Percentiles rank a stretch among this genome's conserved stretches.
Conservation (phyloP, 2,329 filamentous ascomycete species). For the Conoideocrella luteorostrata region DNA sequence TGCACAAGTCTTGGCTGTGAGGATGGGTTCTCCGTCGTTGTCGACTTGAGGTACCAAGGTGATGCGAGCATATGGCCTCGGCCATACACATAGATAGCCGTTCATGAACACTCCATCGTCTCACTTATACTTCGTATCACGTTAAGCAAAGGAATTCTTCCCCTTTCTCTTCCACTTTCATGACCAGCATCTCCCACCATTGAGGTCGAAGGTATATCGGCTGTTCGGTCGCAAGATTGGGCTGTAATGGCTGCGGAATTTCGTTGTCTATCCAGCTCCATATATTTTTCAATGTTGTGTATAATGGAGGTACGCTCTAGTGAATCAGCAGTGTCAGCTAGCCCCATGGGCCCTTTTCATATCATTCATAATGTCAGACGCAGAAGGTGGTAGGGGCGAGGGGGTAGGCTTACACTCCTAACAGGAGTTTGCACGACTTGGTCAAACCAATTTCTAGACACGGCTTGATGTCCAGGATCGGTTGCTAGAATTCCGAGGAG, state of each 20-base stretch:
- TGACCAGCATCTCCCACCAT: constrained; percentile 36
- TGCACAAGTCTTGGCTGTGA: no score
- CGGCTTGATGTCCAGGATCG: constrained; percentile 17
- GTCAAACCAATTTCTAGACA: constrained; percentile 30
- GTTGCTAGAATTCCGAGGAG: constrained; percentile 32
- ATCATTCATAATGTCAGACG: not conserved
- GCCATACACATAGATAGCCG: not conserved
- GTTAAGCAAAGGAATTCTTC: constrained; percentile 32
- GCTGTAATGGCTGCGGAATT: constrained; percentile 13
- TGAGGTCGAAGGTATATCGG: constrained; percentile 23
- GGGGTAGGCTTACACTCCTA: constrained; percentile 30
- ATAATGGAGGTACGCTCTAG: constrained; percentile 35
- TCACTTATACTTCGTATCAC: constrained; percentile 16
- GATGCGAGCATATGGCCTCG: no score
- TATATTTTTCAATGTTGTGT: constrained; percentile 25
- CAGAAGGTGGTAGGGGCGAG: not conserved
- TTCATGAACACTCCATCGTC: no score
- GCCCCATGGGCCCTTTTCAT: no score
- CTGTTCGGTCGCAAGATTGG: constrained; percentile 12
- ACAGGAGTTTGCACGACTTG: constrained; percentile 29
- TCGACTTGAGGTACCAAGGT: no score
- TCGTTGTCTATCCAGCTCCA: constrained; percentile 29
- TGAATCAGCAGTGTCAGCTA: not conserved
- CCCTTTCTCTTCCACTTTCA: constrained; percentile 23
- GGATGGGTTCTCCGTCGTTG: no score